Evolutionary conservation across 2,329 filamentous ascomycete species (phyloP).

Genomic region (Colletotrichum abscissum): DNA sequence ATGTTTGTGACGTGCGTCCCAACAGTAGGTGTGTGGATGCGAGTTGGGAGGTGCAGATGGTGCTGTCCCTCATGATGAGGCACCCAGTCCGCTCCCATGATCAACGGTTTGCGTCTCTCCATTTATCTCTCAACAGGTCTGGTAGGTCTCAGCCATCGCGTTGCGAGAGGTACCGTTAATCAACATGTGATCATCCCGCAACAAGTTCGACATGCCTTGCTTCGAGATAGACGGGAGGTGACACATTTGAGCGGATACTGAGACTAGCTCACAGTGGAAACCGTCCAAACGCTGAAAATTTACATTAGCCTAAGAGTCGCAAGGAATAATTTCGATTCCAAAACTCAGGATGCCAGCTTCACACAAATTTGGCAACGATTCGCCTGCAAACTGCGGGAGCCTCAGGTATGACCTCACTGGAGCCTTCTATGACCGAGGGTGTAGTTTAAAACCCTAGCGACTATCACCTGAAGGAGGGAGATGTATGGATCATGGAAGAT

Average conservation of each 20-base stretch:
- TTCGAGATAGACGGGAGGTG: background rate
- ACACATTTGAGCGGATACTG: background rate
- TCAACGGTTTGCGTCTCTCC: too few relatives aligned
- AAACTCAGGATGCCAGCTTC: background rate
- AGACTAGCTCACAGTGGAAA: background rate
- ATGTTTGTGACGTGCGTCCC: too few relatives aligned
- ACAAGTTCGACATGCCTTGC: background rate
- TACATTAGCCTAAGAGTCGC: background rate
- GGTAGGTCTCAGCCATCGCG: too few relatives aligned
- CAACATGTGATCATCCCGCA: background rate
- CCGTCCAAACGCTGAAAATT: background rate
- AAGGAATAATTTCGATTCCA: background rate
- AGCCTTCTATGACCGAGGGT: background rate
- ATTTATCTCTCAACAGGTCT: too few relatives aligned
- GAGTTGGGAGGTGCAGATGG: background rate
- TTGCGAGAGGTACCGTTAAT: background rate
- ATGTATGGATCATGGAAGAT: background rate
- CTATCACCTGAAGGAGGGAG: background rate
- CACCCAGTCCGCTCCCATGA: too few relatives aligned
- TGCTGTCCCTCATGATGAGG: background rate
- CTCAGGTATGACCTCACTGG: background rate
- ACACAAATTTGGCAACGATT: background rate
- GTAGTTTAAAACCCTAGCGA: background rate
- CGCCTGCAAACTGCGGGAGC: background rate
- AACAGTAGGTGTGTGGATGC: too few relatives aligned